Conservation (phyloP, 2,329 filamentous ascomycete species). For the Didymella pomorum region DNA sequence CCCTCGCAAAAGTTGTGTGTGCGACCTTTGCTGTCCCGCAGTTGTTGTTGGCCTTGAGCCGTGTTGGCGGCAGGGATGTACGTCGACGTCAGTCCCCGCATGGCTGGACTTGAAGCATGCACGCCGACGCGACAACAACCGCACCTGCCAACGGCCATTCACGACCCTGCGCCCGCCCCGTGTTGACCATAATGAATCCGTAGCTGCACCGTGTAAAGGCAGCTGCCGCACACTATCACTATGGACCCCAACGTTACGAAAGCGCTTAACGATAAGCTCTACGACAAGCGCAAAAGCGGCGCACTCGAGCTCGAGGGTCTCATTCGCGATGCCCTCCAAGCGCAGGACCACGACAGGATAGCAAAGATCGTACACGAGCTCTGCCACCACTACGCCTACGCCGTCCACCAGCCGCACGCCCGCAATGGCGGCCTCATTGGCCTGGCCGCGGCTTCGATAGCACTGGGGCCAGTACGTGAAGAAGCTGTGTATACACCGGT, state of each 20-base stretch:
- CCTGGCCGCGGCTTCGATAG: constrained; percentile 93
- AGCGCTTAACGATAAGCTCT: constrained; percentile 95
- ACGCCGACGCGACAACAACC: constrained; percentile 19
- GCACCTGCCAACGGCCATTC: constrained; percentile 16
- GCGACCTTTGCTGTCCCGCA: constrained; percentile 7
- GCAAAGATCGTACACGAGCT: constrained; percentile 92
- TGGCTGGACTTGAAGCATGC: constrained; percentile 14
- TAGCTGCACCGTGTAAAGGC: constrained; percentile 41
- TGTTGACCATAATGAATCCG: constrained; percentile 10
- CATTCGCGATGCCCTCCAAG: constrained; percentile 82
- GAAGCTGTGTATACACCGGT: background rate
- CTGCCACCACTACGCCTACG: constrained; percentile 97
- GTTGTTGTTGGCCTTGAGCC: constrained; percentile 11
- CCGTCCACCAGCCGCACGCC: constrained; percentile 94
- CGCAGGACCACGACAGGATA: constrained; percentile 80
- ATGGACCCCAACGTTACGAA: constrained; percentile 94
- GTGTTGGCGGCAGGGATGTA: constrained; percentile 16
- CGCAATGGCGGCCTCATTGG: constrained; percentile 96
- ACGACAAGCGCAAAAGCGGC: constrained; percentile 96
- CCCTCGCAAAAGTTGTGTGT: background rate
- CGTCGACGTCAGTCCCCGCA: constrained; percentile 18
- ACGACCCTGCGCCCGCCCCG: constrained; percentile 8
- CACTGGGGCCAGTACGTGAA: constrained; percentile 80
- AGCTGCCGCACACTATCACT: constrained; percentile 27
- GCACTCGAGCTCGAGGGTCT: constrained; percentile 92